phyloP scores from a whole-genome alignment of 2,329 filamentous ascomycete species.

The Leptosphaerulina australis region DNA sequence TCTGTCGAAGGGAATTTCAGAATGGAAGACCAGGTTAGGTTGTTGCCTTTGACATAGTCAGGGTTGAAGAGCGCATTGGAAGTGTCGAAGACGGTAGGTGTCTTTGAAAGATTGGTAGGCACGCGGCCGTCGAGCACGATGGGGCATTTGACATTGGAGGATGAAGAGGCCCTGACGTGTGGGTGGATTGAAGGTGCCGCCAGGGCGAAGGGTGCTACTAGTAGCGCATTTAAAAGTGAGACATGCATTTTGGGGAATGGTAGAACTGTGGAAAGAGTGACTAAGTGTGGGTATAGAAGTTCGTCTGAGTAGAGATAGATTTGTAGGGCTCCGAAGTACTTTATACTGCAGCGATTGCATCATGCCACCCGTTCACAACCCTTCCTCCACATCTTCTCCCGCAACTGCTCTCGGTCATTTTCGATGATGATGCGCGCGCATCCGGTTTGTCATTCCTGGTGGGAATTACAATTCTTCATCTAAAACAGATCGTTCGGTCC shows the following conservation, averaged over 20 bases:
- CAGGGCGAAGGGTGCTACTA: conserved; percentile 32
- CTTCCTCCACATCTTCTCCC: background rate
- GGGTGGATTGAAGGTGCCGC: conserved; percentile 29
- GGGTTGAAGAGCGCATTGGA: conserved; percentile 57
- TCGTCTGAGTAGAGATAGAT: background rate
- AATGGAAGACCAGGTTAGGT: conserved; percentile 59
- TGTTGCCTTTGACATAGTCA: conserved; percentile 59
- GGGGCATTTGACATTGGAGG: conserved; percentile 42
- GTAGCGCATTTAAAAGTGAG: conserved; percentile 25
- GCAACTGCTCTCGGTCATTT: conserved; percentile 1
- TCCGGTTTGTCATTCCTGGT: conserved; percentile 8
- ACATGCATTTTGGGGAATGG: conserved; percentile 31
- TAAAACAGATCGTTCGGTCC: conserved; percentile 1
- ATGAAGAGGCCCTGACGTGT: too few relatives aligned
- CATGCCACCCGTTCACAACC: background rate
- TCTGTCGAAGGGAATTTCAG: conserved; percentile 55
- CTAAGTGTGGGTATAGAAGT: conserved; percentile 1
- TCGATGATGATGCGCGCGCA: background rate
- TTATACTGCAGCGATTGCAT: background rate
- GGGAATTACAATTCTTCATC: conserved; percentile 11
- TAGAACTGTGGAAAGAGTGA: conserved; percentile 16
- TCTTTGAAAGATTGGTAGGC: conserved; percentile 26
- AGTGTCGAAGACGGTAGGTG: conserved; percentile 41
- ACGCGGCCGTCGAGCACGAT: conserved; percentile 49
- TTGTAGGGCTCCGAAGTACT: background rate